phyloP scores from a whole-genome alignment of 805 yeast species.

The Blastobotrys americana region DNA sequence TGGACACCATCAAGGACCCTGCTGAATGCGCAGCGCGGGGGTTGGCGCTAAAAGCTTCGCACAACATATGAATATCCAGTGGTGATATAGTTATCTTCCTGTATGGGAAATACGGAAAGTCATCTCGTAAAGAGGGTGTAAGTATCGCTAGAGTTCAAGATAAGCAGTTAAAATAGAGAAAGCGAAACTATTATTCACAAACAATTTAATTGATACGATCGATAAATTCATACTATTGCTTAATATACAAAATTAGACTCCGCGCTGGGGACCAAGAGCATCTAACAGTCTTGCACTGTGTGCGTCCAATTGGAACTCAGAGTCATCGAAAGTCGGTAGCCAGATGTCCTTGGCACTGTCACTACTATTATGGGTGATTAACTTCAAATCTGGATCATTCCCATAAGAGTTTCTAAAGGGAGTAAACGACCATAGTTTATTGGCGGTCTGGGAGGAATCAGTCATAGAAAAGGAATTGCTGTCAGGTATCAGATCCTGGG shows the following conservation, averaged over 20 bases:
- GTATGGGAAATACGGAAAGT: too few species aligned
- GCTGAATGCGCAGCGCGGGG: slow-evolving; percentile 12
- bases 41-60: background rate
- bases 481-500: too few species aligned
- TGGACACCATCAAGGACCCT: slow-evolving; percentile 11
- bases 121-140: too few species aligned
- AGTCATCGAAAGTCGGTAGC: background rate
- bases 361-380: background rate
- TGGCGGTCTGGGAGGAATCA: too few species aligned
- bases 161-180: too few species aligned
- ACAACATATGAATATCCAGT: too few species aligned
- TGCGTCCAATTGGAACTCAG: slow-evolving; percentile 5
- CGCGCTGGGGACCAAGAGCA: background rate
- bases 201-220: too few species aligned
- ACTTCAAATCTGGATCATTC: background rate
- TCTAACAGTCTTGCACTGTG: slow-evolving; percentile 2
- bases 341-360: background rate
- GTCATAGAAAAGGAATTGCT: background rate
- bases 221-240: background rate
- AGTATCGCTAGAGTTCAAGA: too few species aligned
- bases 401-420: slow-evolving; percentile 2
- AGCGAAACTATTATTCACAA: too few species aligned
- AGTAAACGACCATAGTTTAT: slow-evolving; percentile 7
- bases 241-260: background rate
- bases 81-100: too few species aligned